Percentiles rank a stretch among this genome's conserved stretches.
phyloP scores from a whole-genome alignment of 1,139 yeast genomes.

The Nakaseomyces sp. region DNA sequence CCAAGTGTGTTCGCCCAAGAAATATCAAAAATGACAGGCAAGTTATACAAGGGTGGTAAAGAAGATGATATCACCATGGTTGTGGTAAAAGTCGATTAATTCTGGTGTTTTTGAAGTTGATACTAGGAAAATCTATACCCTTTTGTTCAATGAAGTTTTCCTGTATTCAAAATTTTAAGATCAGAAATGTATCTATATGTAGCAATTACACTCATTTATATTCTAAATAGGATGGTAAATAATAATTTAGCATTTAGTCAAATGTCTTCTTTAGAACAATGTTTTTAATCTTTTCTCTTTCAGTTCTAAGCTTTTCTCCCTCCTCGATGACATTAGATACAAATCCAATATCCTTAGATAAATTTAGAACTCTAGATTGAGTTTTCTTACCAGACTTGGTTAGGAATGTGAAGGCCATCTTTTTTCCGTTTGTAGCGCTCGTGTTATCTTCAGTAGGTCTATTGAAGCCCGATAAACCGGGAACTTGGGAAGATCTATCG shows the following conservation, averaged over 20 bases:
- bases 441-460: background rate
- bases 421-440: slow-evolving; percentile 15
- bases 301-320: slow-evolving; percentile 31
- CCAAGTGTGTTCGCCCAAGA: slow-evolving; percentile 88
- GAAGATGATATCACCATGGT: slow-evolving; percentile 90
- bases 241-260: slow-evolving; percentile 25
- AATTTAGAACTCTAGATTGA: slow-evolving; percentile 37
- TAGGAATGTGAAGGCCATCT: slow-evolving; percentile 45
- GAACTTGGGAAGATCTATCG: slow-evolving; percentile 22
- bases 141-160: background rate
- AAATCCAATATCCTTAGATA: slow-evolving; percentile 44
- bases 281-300: slow-evolving; percentile 33
- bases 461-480: background rate
- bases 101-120: background rate
- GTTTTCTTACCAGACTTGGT: slow-evolving; percentile 44
- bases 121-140: background rate
- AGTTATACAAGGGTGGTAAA: slow-evolving; percentile 78
- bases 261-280: slow-evolving; percentile 32
- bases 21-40: slow-evolving; percentile 58
- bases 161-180: too few relatives aligned
- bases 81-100: slow-evolving; percentile 48
- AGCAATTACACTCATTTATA: background rate
- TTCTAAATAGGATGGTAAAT: background rate
- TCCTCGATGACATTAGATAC: slow-evolving; percentile 37
- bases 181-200: too few relatives aligned